Conservation (phyloP, 257 asterid species). For the Ligustrum vulgare region DNA sequence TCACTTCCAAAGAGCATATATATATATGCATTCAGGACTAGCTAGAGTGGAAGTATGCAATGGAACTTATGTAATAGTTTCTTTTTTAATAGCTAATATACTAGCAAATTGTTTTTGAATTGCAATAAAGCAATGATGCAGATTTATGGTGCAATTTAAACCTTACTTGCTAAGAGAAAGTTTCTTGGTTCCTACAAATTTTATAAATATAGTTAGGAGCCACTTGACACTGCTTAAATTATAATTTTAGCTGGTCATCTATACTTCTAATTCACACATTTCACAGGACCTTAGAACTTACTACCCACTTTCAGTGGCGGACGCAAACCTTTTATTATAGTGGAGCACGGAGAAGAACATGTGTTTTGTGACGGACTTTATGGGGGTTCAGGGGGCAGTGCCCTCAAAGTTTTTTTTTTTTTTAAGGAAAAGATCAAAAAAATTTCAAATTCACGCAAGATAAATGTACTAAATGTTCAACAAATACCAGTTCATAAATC, state of each 20-base stretch:
- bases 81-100: not conserved
- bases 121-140: constrained; percentile 9
- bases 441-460: no score
- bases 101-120: constrained; percentile 1
- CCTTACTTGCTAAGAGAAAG: not conserved
- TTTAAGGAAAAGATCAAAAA: no score
- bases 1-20: no score
- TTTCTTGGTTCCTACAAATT: constrained; percentile 18
- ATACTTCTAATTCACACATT: not conserved
- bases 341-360: no score
- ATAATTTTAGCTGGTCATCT: not conserved
- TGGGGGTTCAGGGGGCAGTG: no score
- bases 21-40: not conserved
- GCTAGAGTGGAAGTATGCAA: constrained; percentile 11
- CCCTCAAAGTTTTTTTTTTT: no score
- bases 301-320: not conserved
- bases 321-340: no score
- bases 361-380: no score
- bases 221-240: constrained; percentile 4
- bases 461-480: no score
- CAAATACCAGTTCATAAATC: no score
- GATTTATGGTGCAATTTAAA: not conserved
- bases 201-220: not conserved
- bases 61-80: not conserved
- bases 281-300: not conserved